A percentile compares a stretch with the other conserved stretches of the same genome.
phyloP scores from a whole-genome alignment of 2,329 filamentous ascomycete species.

The Mollisia scopiformis region DNA sequence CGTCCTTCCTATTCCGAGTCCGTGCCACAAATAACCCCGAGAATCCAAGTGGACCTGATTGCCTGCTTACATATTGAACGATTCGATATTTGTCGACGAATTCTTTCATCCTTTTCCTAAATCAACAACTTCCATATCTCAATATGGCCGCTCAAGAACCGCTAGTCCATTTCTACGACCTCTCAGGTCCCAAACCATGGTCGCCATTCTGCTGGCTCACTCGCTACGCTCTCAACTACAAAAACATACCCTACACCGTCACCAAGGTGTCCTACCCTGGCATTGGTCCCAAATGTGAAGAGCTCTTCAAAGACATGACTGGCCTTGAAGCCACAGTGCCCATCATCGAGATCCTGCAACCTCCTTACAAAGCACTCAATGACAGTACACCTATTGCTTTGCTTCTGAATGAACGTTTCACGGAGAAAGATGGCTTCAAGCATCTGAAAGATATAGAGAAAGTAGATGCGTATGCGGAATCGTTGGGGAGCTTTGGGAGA shows the following conservation, averaged over 20 bases:
- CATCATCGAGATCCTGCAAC: slow-evolving; percentile 24
- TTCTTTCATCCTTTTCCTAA: not conserved
- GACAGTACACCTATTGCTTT: slow-evolving; percentile 23
- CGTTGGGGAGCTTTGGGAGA: not conserved
- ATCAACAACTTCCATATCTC: not conserved
- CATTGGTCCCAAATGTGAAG: slow-evolving; percentile 22
- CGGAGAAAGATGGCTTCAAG: slow-evolving; percentile 18
- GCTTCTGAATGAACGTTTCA: slow-evolving; percentile 25
- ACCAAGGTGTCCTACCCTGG: slow-evolving; percentile 23
- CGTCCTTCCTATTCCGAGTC: not conserved
- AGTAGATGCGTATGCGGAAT: slow-evolving; percentile 13
- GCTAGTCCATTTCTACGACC: slow-evolving; percentile 28
- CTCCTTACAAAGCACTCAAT: slow-evolving; percentile 19
- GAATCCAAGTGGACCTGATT: too few relatives aligned
- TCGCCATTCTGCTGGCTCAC: slow-evolving; percentile 24
- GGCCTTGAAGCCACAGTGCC: slow-evolving; percentile 20
- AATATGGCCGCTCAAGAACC: slow-evolving; percentile 17
- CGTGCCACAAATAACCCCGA: too few relatives aligned
- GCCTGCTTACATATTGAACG: too few relatives aligned
- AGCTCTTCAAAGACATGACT: slow-evolving; percentile 18
- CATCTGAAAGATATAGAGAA: slow-evolving; percentile 19
- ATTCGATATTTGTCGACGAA: too few relatives aligned
- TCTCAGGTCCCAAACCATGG: slow-evolving; percentile 25
- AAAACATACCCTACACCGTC: slow-evolving; percentile 20
- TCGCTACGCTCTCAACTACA: slow-evolving; percentile 24